Percentiles rank a stretch among this genome's conserved stretches.
These are phyloP conservation scores for Rhodotorula babjevae DNA, from an alignment of 768 basidiomycete genomes.

Conservation along the genomic window DNA sequence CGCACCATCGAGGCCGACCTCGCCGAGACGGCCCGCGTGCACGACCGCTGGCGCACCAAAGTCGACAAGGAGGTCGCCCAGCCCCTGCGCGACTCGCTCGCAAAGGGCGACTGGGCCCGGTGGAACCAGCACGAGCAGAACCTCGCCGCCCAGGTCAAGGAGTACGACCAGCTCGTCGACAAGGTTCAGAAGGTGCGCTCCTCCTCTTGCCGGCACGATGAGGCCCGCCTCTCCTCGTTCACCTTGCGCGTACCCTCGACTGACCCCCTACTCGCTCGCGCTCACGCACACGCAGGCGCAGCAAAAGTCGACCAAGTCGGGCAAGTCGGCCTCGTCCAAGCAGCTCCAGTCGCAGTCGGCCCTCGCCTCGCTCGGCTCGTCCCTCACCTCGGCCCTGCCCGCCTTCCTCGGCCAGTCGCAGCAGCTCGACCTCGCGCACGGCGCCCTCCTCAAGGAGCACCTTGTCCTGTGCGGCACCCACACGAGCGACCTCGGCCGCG, in stretches of 20 bases:
- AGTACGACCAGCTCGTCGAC: constrained; percentile 27
- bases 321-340: constrained; percentile 26
- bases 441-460: constrained; percentile 31
- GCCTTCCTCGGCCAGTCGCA: constrained; percentile 20
- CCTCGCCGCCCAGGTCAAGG: constrained; percentile 11
- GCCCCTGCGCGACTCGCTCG: constrained; percentile 16
- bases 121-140: constrained; percentile 16
- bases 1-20: constrained; percentile 26
- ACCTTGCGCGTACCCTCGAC: no score
- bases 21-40: constrained; percentile 18
- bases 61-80: constrained; percentile 21
- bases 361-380: constrained; percentile 25
- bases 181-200: constrained; percentile 34
- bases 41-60: constrained; percentile 23
- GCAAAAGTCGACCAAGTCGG: constrained; percentile 20
- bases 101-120: constrained; percentile 27
- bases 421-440: constrained; percentile 26
- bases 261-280: background rate
- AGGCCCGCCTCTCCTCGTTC: no score
- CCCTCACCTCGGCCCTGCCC: constrained; percentile 14
- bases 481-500: constrained; percentile 36
- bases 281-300: constrained; percentile 20
- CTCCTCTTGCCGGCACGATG: no score
- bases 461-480: constrained; percentile 34
- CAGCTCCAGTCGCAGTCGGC: constrained; percentile 30